A percentile compares a stretch with the other conserved stretches of the same genome.
These are phyloP conservation scores for Verbena officinalis DNA, from an alignment of 257 asterid species.

Conservation along the genomic window DNA sequence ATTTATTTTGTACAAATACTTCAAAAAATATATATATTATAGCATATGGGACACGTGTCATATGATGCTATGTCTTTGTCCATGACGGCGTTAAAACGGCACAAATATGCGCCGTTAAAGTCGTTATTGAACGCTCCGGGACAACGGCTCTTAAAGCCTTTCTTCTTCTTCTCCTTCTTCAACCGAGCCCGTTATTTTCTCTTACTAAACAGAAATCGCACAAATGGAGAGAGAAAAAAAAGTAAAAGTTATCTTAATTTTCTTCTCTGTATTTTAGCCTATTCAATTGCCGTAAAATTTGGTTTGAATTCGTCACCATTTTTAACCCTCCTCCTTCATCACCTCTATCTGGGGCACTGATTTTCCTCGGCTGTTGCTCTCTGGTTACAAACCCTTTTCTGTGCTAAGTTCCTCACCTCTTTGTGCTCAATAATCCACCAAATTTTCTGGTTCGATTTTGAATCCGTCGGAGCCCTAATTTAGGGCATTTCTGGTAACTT, in stretches of 20 bases:
- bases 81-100: constrained; percentile 17
- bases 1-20: too few relatives aligned
- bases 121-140: constrained; percentile 34
- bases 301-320: constrained; percentile 33
- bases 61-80: too few relatives aligned
- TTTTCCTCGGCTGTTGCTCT: constrained; percentile 50
- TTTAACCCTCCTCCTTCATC: constrained; percentile 25
- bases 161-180: constrained; percentile 46
- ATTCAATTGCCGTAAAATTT: constrained; percentile 31
- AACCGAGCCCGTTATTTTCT: constrained; percentile 30
- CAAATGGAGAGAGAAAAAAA: background rate
- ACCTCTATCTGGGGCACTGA: constrained; percentile 34
- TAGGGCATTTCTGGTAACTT: constrained; percentile 6
- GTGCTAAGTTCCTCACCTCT: constrained; percentile 13
- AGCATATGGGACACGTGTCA: too few relatives aligned
- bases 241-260: constrained; percentile 5
- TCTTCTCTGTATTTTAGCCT: constrained; percentile 17
- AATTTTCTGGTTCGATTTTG: constrained; percentile 23
- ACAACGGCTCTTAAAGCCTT: constrained; percentile 38
- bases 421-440: constrained; percentile 14
- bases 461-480: constrained; percentile 24
- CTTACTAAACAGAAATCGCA: constrained; percentile 17
- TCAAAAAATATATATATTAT: too few relatives aligned
- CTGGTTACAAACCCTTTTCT: constrained; percentile 38
- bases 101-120: constrained; percentile 18